Conservation (phyloP, 1,139 yeast species). For the Sugiyamaella paludigena region DNA sequence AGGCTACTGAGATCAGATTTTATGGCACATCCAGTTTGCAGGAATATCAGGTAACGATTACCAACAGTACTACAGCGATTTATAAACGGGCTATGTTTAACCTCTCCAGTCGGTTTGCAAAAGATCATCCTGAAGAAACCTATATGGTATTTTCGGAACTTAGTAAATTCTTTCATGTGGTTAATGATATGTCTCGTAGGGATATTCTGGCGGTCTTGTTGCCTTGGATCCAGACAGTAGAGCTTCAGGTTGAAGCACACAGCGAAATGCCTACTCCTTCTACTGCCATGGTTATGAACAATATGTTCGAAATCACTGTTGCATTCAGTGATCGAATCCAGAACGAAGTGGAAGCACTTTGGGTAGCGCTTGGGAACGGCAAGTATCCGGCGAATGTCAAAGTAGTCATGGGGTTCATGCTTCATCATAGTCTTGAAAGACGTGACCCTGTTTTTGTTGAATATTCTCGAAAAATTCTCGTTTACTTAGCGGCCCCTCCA, state of each 20-base stretch:
- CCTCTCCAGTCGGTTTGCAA: constrained; percentile 60
- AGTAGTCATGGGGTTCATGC: constrained; percentile 66
- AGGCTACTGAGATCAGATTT: constrained; percentile 52
- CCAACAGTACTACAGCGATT: constrained; percentile 66
- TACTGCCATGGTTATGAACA: constrained; percentile 68
- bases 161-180: constrained; percentile 65
- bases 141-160: constrained; percentile 67
- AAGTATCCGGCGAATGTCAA: constrained; percentile 65
- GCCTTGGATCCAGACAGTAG: constrained; percentile 89
- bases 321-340: constrained; percentile 70
- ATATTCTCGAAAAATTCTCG: constrained; percentile 74
- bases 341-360: constrained; percentile 86
- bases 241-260: constrained; percentile 48
- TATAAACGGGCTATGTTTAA: constrained; percentile 75
- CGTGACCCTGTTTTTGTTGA: constrained; percentile 75
- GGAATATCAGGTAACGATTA: constrained; percentile 58
- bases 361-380: constrained; percentile 88
- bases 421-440: constrained; percentile 65
- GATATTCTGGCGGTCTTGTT: constrained; percentile 76
- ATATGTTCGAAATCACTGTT: constrained; percentile 80
- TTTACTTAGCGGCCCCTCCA: constrained; percentile 61
- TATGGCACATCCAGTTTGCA: constrained; percentile 42
- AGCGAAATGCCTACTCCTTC: constrained; percentile 48
- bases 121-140: constrained; percentile 56
- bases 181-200: constrained; percentile 58